Conservation (phyloP, 2,329 filamentous ascomycete species). For the Xylariaceae sp. region DNA sequence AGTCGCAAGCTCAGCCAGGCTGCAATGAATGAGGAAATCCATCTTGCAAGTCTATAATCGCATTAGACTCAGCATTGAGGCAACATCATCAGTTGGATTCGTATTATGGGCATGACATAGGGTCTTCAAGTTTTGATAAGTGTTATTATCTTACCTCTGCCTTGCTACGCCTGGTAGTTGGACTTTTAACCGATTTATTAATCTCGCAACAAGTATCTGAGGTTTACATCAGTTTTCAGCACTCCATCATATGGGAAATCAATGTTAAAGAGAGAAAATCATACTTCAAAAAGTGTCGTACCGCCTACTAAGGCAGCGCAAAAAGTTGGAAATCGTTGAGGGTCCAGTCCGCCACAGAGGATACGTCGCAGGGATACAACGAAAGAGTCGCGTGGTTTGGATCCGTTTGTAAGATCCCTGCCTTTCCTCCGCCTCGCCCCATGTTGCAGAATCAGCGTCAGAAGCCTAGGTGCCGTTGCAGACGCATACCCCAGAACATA, state of each 20-base stretch:
- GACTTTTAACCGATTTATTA: constrained; percentile 34
- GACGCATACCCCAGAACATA: constrained; percentile 68
- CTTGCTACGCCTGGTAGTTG: constrained; percentile 35
- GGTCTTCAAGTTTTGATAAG: neutral
- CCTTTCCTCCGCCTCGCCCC: constrained; percentile 48
- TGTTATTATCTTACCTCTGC: constrained; percentile 43
- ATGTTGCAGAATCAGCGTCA: constrained; percentile 61
- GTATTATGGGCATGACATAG: neutral
- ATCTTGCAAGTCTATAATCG: constrained; percentile 58
- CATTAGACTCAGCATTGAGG: constrained; percentile 29
- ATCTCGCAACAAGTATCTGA: constrained; percentile 35
- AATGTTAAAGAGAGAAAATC: constrained; percentile 27
- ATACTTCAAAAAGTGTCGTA: constrained; percentile 66
- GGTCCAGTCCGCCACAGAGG: constrained; percentile 58
- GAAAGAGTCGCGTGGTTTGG: constrained; percentile 39
- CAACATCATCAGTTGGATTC: constrained; percentile 8
- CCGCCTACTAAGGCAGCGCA: constrained; percentile 67
- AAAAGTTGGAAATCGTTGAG: constrained; percentile 66
- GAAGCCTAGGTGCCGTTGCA: constrained; percentile 61
- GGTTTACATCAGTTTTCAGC: constrained; percentile 16
- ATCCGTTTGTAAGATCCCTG: constrained; percentile 39
- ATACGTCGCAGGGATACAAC: constrained; percentile 48
- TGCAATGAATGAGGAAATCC: constrained; percentile 63
- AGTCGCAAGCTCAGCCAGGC: constrained; percentile 64
- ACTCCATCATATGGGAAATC: neutral